phyloP scores from a whole-genome alignment of 805 yeast genomes.

The Lipomyces mesembrius region DNA sequence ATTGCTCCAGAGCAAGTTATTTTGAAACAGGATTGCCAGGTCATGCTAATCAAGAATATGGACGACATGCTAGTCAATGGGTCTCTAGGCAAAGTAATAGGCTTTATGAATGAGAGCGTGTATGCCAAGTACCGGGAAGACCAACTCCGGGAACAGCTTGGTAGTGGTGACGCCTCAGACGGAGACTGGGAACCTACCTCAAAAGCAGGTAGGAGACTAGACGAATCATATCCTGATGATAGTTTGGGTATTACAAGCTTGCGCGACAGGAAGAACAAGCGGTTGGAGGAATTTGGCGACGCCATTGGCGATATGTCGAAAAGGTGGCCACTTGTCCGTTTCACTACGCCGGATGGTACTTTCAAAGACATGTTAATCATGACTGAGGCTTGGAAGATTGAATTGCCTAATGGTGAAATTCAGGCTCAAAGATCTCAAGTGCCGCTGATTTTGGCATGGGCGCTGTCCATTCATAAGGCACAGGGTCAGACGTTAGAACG shows the following conservation, averaged over 20 bases:
- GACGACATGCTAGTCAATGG: slow-evolving; percentile 87
- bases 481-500: slow-evolving; percentile 88
- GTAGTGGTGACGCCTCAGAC: slow-evolving; percentile 14
- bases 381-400: slow-evolving; percentile 81
- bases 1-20: slow-evolving; percentile 71
- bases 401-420: slow-evolving; percentile 70
- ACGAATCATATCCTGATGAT: slow-evolving; percentile 39
- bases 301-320: slow-evolving; percentile 5
- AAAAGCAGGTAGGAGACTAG: slow-evolving; percentile 29
- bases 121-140: slow-evolving; percentile 20
- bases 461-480: slow-evolving; percentile 91
- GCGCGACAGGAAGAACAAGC: slow-evolving; percentile 4
- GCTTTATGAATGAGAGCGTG: slow-evolving; percentile 52
- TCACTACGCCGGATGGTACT: slow-evolving; percentile 69
- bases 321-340: slow-evolving; percentile 74
- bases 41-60: slow-evolving; percentile 85
- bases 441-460: slow-evolving; percentile 95
- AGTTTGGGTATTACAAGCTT: slow-evolving; percentile 22
- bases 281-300: background rate
- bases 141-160: background rate
- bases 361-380: slow-evolving; percentile 77
- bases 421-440: slow-evolving; percentile 77
- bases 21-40: slow-evolving; percentile 87
- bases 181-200: slow-evolving; percentile 13
- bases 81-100: slow-evolving; percentile 76